These are phyloP conservation scores for Apiospora kogelbergensis DNA, from an alignment of 2,329 filamentous ascomycete genomes.

Conservation along the genomic window DNA sequence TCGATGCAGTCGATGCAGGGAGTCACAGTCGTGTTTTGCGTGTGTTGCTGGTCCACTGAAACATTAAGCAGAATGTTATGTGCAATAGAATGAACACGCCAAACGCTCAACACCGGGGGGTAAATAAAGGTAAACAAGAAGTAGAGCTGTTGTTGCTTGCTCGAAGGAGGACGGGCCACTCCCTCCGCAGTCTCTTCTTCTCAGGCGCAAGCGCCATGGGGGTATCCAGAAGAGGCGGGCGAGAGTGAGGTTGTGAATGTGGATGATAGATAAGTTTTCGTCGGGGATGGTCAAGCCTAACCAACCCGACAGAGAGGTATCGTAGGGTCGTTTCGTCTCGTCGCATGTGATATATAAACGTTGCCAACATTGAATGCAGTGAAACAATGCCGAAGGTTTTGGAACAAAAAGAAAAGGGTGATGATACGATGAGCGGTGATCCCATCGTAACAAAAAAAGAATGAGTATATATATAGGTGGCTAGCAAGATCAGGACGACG, in stretches of 20 bases:
- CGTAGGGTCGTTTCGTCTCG: conserved; percentile 25
- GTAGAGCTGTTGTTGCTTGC: conserved; percentile 17
- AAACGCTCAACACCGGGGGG: conserved; percentile 30
- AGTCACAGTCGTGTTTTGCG: neutral
- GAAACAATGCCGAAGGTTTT: conserved; percentile 25
- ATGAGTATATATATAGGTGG: conserved; percentile 14
- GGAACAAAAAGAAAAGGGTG: conserved; percentile 31
- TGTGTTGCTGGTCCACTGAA: conserved; percentile 29
- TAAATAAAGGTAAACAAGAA: conserved; percentile 16
- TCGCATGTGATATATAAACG: conserved; percentile 27
- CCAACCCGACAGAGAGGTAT: neutral
- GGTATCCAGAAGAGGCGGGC: conserved; percentile 22
- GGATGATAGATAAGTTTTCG: conserved; percentile 13
- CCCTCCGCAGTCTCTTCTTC: conserved; percentile 7
- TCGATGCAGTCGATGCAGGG: conserved; percentile 8
- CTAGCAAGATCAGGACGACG: conserved; percentile 7
- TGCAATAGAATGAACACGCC: conserved; percentile 17
- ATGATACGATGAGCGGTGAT: conserved; percentile 21
- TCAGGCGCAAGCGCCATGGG: conserved; percentile 15
- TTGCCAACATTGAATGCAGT: conserved; percentile 25
- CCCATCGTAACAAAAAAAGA: conserved; percentile 28
- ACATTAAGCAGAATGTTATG: conserved; percentile 26
- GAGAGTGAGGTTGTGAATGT: conserved; percentile 15
- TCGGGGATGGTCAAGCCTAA: neutral
- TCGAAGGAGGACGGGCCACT: conserved; percentile 13